Evolutionary conservation across 345 rosid genomes (phyloP).

Genomic region (Erucastrum elatum): DNA sequence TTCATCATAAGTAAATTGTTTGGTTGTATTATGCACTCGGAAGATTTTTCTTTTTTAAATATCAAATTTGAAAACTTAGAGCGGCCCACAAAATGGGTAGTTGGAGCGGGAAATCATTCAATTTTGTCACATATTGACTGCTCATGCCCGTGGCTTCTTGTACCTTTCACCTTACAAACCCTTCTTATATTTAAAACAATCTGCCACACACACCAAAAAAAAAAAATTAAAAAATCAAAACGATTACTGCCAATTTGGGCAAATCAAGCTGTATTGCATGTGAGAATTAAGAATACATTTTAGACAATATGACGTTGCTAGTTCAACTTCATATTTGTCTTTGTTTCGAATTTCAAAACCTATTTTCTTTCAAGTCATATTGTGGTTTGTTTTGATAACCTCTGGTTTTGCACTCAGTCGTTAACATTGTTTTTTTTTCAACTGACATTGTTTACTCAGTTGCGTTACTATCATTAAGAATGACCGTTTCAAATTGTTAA

Average conservation of each 20-base stretch:
- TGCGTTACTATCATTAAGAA: constrained; percentile 12
- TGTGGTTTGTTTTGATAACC: too few relatives aligned
- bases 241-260: not conserved
- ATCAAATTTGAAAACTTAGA: constrained; percentile 28
- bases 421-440: too few relatives aligned
- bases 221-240: not conserved
- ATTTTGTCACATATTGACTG: constrained; percentile 32
- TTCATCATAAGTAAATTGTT: not conserved
- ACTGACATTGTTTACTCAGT: too few relatives aligned
- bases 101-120: constrained; percentile 40
- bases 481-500: not conserved
- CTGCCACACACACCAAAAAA: not conserved
- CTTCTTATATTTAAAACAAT: constrained; percentile 7
- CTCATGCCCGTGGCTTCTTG: constrained; percentile 18
- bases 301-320: not conserved
- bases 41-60: not conserved
- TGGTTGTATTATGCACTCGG: constrained; percentile 21
- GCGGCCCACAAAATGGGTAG: constrained; percentile 17
- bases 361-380: too few relatives aligned
- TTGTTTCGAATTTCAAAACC: not conserved
- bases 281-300: not conserved
- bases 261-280: constrained; percentile 2
- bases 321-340: not conserved
- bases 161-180: constrained; percentile 5
- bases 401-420: constrained; percentile 17